These are phyloP conservation scores for Boletus patriciae DNA, from an alignment of 768 basidiomycete genomes.

Conservation along the genomic window DNA sequence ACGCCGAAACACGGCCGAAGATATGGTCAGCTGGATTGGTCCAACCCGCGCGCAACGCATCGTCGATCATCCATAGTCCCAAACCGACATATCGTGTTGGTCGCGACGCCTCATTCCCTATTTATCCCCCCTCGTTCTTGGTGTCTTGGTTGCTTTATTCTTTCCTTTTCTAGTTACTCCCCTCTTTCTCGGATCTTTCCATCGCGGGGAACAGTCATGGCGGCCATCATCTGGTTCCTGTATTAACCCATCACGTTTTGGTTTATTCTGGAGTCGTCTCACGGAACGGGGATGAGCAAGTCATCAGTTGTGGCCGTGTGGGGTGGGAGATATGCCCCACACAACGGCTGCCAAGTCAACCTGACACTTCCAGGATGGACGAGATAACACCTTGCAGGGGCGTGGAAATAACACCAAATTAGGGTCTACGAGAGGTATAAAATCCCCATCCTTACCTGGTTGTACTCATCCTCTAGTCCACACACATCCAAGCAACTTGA, in stretches of 20 bases:
- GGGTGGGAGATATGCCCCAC: neutral
- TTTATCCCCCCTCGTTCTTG: neutral
- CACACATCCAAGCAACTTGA: neutral
- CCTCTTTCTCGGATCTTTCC: neutral
- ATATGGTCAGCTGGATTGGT: neutral
- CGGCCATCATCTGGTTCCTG: neutral
- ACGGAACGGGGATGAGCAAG: neutral
- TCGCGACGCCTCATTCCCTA: neutral
- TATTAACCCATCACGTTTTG: neutral
- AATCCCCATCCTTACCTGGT: neutral
- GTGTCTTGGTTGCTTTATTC: neutral
- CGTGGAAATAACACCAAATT: slow-evolving; percentile 2
- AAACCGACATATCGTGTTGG: neutral
- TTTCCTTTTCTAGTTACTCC: neutral
- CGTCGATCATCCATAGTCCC: neutral
- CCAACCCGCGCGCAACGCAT: too few relatives aligned
- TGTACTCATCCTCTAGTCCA: neutral
- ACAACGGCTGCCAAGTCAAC: too few relatives aligned
- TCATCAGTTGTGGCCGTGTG: neutral
- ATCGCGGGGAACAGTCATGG: neutral
- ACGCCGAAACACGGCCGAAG: neutral
- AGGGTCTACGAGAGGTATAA: slow-evolving; percentile 5
- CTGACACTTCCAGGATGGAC: too few relatives aligned
- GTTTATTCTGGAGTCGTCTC: neutral
- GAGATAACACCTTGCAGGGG: neutral